Percentiles rank a stretch among this genome's conserved stretches.
These are phyloP conservation scores for Dioszegia hungarica DNA, from an alignment of 768 basidiomycete genomes.

Conservation along the genomic window DNA sequence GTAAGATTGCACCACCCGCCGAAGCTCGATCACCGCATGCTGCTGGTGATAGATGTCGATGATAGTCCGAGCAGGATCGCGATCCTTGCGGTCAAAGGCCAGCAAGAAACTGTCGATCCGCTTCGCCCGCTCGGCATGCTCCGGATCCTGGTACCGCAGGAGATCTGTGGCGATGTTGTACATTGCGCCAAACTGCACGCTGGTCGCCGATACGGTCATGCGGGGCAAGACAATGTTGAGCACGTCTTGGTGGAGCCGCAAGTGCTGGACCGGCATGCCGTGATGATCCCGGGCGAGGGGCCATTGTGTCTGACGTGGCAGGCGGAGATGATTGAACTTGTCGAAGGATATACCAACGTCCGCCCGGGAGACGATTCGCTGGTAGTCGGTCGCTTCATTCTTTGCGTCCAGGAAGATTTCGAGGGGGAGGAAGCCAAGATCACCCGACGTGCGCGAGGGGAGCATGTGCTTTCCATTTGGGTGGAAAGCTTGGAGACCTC, in stretches of 20 bases:
- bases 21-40: slow-evolving; percentile 59
- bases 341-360: slow-evolving; percentile 81
- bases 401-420: slow-evolving; percentile 83
- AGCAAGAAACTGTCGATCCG: slow-evolving; percentile 76
- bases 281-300: slow-evolving; percentile 35
- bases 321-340: slow-evolving; percentile 85
- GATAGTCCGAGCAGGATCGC: slow-evolving; percentile 25
- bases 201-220: slow-evolving; percentile 78
- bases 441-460: no score
- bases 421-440: slow-evolving; percentile 62
- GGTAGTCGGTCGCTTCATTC: slow-evolving; percentile 75
- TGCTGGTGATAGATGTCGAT: slow-evolving; percentile 56
- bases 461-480: no score
- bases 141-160: slow-evolving; percentile 81
- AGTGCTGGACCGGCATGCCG: slow-evolving; percentile 52
- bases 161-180: slow-evolving; percentile 82
- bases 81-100: slow-evolving; percentile 61
- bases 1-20: slow-evolving; percentile 50
- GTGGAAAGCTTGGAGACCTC: slow-evolving; percentile 81
- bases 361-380: slow-evolving; percentile 84
- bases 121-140: slow-evolving; percentile 70
- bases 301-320: slow-evolving; percentile 54
- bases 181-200: slow-evolving; percentile 74
- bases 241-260: slow-evolving; percentile 76
- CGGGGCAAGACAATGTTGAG: slow-evolving; percentile 74